Evolutionary conservation across 1,284 basidiomycete genomes (phyloP), one percentile per base, ranked within the genome.

Genomic region (Salmacisia buchloeana): DNA sequence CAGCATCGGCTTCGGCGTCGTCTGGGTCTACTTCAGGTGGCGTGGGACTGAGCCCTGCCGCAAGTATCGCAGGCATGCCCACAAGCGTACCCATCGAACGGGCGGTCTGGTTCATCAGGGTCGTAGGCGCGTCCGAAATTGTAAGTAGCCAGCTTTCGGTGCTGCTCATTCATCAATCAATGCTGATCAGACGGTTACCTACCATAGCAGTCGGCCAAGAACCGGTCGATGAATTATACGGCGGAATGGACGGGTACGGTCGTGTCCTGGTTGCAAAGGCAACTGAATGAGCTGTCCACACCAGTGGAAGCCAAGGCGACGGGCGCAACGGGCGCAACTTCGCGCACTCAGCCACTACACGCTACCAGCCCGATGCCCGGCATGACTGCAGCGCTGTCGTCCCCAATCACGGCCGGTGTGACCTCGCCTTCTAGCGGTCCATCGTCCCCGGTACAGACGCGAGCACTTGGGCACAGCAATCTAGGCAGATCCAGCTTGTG

Each of bases 101-200:
- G 29, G 96, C 96, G 0, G 85, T 96, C 2, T 99, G 96, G 96
- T 93, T 96, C 79, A 85, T 97, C 33, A 86, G 93, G 13, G 90
- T 94, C 0, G 87, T 94, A 61, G 96, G 94, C n/a, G 91, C 90
- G 1, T 93, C 92, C 72, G 94, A 98, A 80, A 92, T 92, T 43
- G 89, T 92, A 74, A 66, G 84, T 67, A 15, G 60, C 34, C 46
- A 43, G 7, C 10, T 23, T 29, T 41, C 38, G 21, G 23, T 1
- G 13, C 9, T 27, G 27, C 1, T 43, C 5, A 39, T 31, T 36
- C 63, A 27, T 49, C 63, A 13, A 29, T 38, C 9, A 23, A 25
- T 57, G 12, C 33, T 54, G 2, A 39, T n/a, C 15, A n/a, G 46
- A n/a, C n/a, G n/a, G 9, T 21, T 49, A 21, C 35, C 2, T 23